Base-by-base conservation (phyloP, 345 rosid species). In the Physaria fendleri region DNA sequence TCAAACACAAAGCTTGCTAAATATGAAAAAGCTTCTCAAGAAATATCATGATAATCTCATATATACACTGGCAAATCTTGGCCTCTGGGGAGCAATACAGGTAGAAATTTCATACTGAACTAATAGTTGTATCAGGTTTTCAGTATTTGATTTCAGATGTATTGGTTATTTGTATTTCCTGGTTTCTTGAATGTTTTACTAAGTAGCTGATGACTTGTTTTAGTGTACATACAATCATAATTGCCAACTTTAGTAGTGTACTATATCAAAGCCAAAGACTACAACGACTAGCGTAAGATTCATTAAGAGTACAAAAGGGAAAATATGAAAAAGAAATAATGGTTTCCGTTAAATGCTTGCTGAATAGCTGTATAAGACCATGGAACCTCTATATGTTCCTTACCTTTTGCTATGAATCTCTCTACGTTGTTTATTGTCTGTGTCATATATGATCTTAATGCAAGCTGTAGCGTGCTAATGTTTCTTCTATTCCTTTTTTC, bases 81-180 rank as follows among this genome's bases (percentile, higher is more conserved):
- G 96, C 70, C 66, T 91, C 40, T 83, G 78, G 75, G 98, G 98
- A 69, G 98, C 90, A 63, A 55, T 74, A 51, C 86, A 79, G 69
- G 98, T 91, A 67, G 78, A 52, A 59, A 38, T 64, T 70, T 23
- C 34, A 34, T 53, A 45, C 49, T 52, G 16, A 52, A 60, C 15
- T 27, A 37, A n/a, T 29, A 53, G 29, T 32, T 67, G 17, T 30
- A 33, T 58, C 35, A 54, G 50, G 47, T 28, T 44, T 54, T 54
- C 42, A 20, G 37, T 11, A 22, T 57, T 58, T 57, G 40, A 42
- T 30, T 65, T 29, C 33, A 13, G 62, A 30, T 54, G 32, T 46
- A 55, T 55, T 22, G 45, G 13, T 54, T 46, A 38, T 58, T 23
- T 46, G 49, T 55, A 45, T 55, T 42, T 42, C 20, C 43, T 62